Conservation (phyloP, 140 eudicot genomes). For the Stevia rebaudiana region DNA sequence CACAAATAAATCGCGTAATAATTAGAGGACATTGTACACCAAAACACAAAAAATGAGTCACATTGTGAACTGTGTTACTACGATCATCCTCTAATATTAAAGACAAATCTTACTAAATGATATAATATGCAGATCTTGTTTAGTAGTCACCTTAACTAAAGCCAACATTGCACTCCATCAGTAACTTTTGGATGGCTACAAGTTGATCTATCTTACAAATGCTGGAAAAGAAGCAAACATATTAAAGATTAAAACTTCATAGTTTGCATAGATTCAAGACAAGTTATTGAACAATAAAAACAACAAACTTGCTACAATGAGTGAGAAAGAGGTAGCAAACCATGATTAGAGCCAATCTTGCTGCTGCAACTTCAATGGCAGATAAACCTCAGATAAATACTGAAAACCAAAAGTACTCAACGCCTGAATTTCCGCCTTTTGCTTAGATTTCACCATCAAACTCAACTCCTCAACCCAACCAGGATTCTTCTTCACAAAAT, state of each 20-base stretch:
- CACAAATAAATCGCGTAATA: background rate
- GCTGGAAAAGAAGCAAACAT: background rate
- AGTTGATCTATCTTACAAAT: conserved; percentile 3
- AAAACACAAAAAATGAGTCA: background rate
- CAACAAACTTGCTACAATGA: conserved; percentile 4
- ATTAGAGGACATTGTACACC: background rate
- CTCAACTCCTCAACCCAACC: conserved; percentile 96
- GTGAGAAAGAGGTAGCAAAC: conserved; percentile 6
- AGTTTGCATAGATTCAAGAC: conserved; percentile 1
- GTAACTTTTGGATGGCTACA: background rate
- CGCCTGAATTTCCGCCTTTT: conserved; percentile 97
- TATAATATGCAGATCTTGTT: background rate
- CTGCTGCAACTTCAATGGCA: conserved; percentile 90
- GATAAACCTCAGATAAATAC: conserved; percentile 81
- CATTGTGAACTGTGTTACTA: background rate
- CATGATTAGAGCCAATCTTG: conserved; percentile 64
- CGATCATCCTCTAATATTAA: background rate
- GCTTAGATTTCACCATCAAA: conserved; percentile 82
- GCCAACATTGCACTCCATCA: conserved; percentile 10
- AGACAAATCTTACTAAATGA: background rate
- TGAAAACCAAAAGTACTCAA: conserved; percentile 93
- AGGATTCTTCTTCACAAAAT: conserved; percentile 95
- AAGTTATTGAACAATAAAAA: background rate
- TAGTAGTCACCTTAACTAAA: conserved; percentile 2
- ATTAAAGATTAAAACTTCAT: background rate